phyloP scores from a whole-genome alignment of 1,139 yeast genomes.

The Sugiyamaella grinbergsii region DNA sequence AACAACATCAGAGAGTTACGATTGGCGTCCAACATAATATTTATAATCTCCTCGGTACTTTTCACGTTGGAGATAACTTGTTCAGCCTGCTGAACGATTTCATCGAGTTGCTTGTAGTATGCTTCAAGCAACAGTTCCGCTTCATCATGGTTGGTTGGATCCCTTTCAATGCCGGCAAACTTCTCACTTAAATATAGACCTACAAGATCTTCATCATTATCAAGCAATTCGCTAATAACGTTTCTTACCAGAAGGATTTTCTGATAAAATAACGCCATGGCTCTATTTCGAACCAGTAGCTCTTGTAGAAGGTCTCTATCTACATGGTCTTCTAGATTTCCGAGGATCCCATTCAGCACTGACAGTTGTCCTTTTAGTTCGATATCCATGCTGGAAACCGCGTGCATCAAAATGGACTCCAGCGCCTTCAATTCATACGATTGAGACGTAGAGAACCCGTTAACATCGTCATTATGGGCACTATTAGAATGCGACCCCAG shows the following conservation, averaged over 20 bases:
- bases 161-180: conserved; percentile 27
- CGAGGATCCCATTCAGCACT: conserved; percentile 67
- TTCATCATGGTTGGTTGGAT: conserved; percentile 49
- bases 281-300: conserved; percentile 73
- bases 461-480: conserved; percentile 10
- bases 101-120: conserved; percentile 90
- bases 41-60: conserved; percentile 92
- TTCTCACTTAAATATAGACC: conserved; percentile 73
- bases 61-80: conserved; percentile 78
- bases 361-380: conserved; percentile 73
- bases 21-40: conserved; percentile 88
- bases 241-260: conserved; percentile 78
- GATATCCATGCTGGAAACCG: conserved; percentile 76
- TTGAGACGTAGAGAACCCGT: conserved; percentile 31
- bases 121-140: conserved; percentile 87
- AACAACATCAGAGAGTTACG: conserved; percentile 89
- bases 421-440: conserved; percentile 82
- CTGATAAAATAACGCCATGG: conserved; percentile 73
- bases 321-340: conserved; percentile 79
- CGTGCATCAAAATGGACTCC: conserved; percentile 81
- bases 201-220: conserved; percentile 83
- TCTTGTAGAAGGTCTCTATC: conserved; percentile 78
- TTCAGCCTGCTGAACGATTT: conserved; percentile 89
- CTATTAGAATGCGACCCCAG: conserved; percentile 45
- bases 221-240: conserved; percentile 80